Conservation (phyloP, 306 rosid genomes). For the Trichosanthes truncata region DNA sequence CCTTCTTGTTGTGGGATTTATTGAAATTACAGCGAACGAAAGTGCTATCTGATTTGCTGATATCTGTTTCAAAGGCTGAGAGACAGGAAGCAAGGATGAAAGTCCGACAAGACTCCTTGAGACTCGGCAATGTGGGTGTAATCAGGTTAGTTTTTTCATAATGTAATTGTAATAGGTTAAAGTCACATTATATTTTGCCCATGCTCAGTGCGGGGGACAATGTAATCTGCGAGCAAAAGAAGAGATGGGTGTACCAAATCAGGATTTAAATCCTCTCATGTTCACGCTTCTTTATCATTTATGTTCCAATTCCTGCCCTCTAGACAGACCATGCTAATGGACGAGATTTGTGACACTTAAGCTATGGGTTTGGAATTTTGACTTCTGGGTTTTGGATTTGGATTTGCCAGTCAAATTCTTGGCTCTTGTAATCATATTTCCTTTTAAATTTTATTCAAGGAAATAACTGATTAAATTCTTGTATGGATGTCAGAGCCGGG, state of each 20-base stretch:
- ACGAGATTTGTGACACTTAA: background rate
- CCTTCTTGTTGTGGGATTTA: slow-evolving; percentile 15
- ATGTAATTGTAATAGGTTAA: background rate
- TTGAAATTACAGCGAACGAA: slow-evolving; percentile 70
- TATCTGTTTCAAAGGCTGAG: slow-evolving; percentile 92
- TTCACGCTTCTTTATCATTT: background rate
- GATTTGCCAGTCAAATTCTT: background rate
- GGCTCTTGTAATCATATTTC: background rate
- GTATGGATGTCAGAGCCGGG: slow-evolving; percentile 75
- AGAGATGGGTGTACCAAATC: background rate
- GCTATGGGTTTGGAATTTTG: background rate
- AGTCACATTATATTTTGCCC: background rate
- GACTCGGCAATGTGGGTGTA: slow-evolving; percentile 97
- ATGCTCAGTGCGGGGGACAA: background rate
- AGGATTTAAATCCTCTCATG: background rate
- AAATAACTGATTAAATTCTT: background rate
- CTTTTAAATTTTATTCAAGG: background rate
- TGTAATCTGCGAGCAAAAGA: background rate
- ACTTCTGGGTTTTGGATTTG: background rate
- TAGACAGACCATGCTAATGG: background rate
- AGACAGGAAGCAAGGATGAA: slow-evolving; percentile 97
- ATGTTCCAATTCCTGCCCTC: background rate
- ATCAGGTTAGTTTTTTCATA: slow-evolving; percentile 47
- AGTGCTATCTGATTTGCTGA: slow-evolving; percentile 84
- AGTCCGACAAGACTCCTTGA: slow-evolving; percentile 91